Conservation (phyloP, 345 rosid species). For the Eucalyptus urophylla region DNA sequence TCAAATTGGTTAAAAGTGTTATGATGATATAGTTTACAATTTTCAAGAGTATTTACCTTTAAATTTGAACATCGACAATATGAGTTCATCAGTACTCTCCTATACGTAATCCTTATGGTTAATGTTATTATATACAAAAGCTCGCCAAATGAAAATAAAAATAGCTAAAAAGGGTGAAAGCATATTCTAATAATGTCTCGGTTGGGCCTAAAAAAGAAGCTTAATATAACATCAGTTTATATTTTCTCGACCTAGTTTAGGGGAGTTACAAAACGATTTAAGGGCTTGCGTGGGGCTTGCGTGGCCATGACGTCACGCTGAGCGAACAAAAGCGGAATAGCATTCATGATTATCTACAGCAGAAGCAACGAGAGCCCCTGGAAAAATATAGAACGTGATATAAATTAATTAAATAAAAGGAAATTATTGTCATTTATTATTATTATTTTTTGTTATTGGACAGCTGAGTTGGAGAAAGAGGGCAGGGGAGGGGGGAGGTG, state of each 20-base stretch:
- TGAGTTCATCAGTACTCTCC: not conserved
- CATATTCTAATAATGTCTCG: not conserved
- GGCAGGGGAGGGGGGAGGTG: conserved; percentile 2
- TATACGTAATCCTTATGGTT: not conserved
- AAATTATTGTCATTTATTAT: not conserved
- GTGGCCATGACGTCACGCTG: conserved; percentile 15
- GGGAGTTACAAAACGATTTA: no score
- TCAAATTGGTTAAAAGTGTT: not conserved
- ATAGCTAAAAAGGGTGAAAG: not conserved
- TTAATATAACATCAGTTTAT: not conserved
- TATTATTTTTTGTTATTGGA: not conserved
- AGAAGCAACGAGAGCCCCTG: not conserved
- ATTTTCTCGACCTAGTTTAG: not conserved
- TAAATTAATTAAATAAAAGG: not conserved
- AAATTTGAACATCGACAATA: not conserved
- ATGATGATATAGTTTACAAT: not conserved
- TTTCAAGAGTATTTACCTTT: not conserved
- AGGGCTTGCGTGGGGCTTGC: conserved; percentile 13
- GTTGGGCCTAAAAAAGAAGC: not conserved
- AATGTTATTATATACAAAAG: not conserved
- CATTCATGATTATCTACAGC: not conserved
- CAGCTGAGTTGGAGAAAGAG: not conserved
- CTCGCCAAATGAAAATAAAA: not conserved
- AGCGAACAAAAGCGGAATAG: not conserved
- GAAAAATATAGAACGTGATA: not conserved